Base-by-base conservation (phyloP, 2,329 filamentous ascomycete species). In the Alternaria burnsii region DNA sequence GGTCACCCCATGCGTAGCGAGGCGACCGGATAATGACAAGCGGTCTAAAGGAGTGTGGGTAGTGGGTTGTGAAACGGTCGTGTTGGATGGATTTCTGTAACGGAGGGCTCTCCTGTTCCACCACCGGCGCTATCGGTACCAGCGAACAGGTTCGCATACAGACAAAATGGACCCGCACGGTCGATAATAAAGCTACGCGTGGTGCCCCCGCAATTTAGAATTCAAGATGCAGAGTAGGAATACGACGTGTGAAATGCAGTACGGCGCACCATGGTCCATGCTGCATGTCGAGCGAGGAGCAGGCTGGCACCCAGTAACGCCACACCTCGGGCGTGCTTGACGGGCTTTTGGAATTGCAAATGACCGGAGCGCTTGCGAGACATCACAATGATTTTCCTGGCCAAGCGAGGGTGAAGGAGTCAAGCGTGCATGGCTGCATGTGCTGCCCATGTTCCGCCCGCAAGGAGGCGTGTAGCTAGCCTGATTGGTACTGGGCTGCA, bases 201-300 rank as follows among this genome's bases (percentile, higher is more conserved):
- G 58, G 59, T 61, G 66, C 66, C 71, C 57, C 73, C 74, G 72
- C 72, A 74, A 61, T 71, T 71, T 74, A 71, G 64, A 55, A 70
- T 75, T 73, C 62, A 54, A 34, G 46, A 59, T 58, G 26, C 9
- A 50, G 20, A 50, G 46, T 50, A 53, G 53, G 53, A 52, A 63
- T 61, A 47, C 48, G 54, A 36, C 22, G n/a, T 32, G 20, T 58
- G 40, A 52, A 38, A 30, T 51, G 18, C 28, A 34, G 14, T 22
- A 54, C 62, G 66, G 62, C 53, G 61, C 55, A 55, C 62, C 55
- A 60, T 63, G 42, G 62, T 50, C 59, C 43, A 62, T 66, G 63
- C 61, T 51, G 38, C 24, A 52, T 47, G 43, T 48, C 28, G 30
- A 50, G 47, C 50, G 56, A 57, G 34, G 52, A 54, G 24, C 50